phyloP scores from a whole-genome alignment of 2,329 filamentous ascomycete genomes.

The Calonectria ilicicola region DNA sequence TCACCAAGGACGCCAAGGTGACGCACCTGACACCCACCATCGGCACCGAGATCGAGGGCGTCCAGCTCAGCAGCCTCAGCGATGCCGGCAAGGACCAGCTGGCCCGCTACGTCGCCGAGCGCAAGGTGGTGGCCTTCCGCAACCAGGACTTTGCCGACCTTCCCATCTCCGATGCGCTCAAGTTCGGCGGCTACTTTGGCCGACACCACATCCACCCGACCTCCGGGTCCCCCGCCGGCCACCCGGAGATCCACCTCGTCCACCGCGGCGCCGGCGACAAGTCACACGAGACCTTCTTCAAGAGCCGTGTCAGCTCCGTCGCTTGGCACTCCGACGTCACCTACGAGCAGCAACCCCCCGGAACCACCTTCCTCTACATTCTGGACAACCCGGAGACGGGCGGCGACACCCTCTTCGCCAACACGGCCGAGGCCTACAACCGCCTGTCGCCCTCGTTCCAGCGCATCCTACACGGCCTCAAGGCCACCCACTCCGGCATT shows the following conservation, averaged over 20 bases:
- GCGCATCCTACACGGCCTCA: conserved; percentile 82
- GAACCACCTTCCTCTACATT: conserved; percentile 89
- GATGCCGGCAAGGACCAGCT: conserved; percentile 81
- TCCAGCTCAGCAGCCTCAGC: conserved; percentile 78
- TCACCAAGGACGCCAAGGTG: conserved; percentile 62
- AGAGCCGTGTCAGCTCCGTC: conserved; percentile 79
- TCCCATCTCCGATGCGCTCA: conserved; percentile 76
- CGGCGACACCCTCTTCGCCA: conserved; percentile 87
- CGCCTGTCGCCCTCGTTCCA: conserved; percentile 83
- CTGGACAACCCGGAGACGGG: conserved; percentile 85
- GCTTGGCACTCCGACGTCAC: conserved; percentile 93
- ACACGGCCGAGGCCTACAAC: conserved; percentile 84
- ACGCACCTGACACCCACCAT: conserved; percentile 78
- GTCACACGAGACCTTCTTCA: conserved; percentile 70
- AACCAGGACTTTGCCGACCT: conserved; percentile 79
- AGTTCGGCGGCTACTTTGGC: conserved; percentile 81
- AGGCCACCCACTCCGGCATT: conserved; percentile 83
- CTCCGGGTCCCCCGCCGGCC: conserved; percentile 78
- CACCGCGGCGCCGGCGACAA: conserved; percentile 71
- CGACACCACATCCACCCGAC: conserved; percentile 86
- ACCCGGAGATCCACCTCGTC: conserved; percentile 82
- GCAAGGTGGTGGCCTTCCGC: conserved; percentile 84
- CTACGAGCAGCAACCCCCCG: conserved; percentile 89
- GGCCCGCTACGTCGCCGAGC: conserved; percentile 79
- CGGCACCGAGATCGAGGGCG: conserved; percentile 76